Evolutionary conservation across 495 filamentous ascomycete species (phyloP).

Genomic region (Massariosphaeria phaeospora): DNA sequence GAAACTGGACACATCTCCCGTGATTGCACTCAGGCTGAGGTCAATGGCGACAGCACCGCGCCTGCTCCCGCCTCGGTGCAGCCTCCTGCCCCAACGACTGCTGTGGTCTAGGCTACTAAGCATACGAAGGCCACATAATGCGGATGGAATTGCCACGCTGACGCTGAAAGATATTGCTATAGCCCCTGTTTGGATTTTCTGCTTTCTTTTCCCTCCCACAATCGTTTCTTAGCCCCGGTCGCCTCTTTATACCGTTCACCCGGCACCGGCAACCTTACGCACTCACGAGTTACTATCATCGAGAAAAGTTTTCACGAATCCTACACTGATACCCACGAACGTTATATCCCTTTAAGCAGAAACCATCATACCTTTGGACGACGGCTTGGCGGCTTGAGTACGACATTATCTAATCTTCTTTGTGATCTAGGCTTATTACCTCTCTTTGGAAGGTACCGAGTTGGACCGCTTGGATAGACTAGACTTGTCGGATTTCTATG

Average conservation of each 20-base stretch:
- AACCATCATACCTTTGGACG: constrained; percentile 32
- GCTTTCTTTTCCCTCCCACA: constrained; percentile 23
- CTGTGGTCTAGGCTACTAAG: constrained; percentile 50
- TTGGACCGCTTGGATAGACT: constrained; percentile 19
- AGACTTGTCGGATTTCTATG: constrained; percentile 11
- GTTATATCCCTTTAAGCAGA: constrained; percentile 33
- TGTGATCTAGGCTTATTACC: constrained; percentile 6
- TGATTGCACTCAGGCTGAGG: constrained; percentile 69
- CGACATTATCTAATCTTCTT: background rate
- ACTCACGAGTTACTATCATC: constrained; percentile 29
- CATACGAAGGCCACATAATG: background rate
- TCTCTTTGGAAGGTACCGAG: constrained; percentile 6
- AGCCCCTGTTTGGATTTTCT: constrained; percentile 25
- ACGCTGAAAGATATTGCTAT: background rate
- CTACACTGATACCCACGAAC: constrained; percentile 36
- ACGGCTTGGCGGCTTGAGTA: constrained; percentile 27
- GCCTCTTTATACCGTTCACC: constrained; percentile 24
- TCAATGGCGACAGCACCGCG: constrained; percentile 46
- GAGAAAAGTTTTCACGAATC: constrained; percentile 37
- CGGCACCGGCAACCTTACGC: constrained; percentile 30
- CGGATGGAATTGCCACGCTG: constrained; percentile 6
- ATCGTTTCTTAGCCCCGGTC: constrained; percentile 29
- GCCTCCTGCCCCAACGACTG: constrained; percentile 29
- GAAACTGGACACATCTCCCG: constrained; percentile 94
- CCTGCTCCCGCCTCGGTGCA: constrained; percentile 35